Evolutionary conservation across 164 flowering plant species (phyloP).

Genomic region (Saururus chinensis): DNA sequence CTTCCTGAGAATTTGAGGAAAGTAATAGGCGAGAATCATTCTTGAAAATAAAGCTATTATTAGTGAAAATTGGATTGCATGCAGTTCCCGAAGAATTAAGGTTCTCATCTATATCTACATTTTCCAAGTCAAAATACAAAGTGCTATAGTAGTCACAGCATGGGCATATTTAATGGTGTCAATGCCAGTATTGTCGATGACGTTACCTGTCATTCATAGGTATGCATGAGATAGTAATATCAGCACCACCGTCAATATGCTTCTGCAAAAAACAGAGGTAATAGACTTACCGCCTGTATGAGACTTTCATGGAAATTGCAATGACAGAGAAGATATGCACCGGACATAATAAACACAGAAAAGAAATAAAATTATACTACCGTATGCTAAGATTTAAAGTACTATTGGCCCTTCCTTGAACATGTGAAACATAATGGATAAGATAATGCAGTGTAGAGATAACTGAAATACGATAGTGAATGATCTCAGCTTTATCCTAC

Average conservation of each 20-base stretch:
- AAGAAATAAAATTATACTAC: neutral
- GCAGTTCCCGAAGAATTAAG: no score
- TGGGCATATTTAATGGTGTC: neutral
- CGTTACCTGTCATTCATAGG: conserved; percentile 66
- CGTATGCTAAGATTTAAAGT: no score
- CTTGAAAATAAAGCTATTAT: neutral
- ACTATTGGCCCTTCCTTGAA: no score
- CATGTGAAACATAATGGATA: no score
- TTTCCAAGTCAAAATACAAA: neutral
- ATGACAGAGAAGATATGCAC: neutral
- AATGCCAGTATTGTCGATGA: neutral
- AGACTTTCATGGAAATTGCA: neutral
- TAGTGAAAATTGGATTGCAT: neutral
- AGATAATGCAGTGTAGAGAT: no score
- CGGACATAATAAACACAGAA: neutral
- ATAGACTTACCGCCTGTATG: neutral
- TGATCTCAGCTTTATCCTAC: no score
- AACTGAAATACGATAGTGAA: no score
- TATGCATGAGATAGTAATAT: conserved; percentile 75
- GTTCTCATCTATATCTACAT: no score
- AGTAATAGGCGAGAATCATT: neutral
- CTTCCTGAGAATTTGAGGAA: no score
- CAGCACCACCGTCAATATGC: conserved; percentile 69
- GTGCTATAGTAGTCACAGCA: neutral
- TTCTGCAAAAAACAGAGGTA: conserved; percentile 25